These are phyloP conservation scores for Fusarium floridanum DNA, from an alignment of 2,329 filamentous ascomycete genomes.

Conservation along the genomic window DNA sequence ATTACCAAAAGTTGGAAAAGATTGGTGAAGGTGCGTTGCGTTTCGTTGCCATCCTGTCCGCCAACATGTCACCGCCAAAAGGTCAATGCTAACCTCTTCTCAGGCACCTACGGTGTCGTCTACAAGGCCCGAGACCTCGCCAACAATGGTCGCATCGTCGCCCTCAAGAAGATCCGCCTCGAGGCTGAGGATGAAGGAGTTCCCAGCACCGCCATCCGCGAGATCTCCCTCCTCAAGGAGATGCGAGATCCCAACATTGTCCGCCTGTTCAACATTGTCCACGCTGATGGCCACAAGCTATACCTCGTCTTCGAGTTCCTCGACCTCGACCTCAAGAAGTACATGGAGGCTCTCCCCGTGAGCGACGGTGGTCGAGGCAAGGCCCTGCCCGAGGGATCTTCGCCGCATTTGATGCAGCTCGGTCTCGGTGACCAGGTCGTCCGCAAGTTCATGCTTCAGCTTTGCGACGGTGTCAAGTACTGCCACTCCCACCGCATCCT, in stretches of 20 bases:
- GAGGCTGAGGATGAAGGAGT: slow-evolving; percentile 96
- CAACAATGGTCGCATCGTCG: slow-evolving; percentile 86
- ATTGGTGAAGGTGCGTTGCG: slow-evolving; percentile 89
- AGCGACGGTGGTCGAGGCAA: slow-evolving; percentile 88
- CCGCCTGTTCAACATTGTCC: slow-evolving; percentile 89
- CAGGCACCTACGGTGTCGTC: slow-evolving; percentile 94
- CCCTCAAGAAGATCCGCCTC: slow-evolving; percentile 94
- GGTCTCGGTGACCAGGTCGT: slow-evolving; percentile 85
- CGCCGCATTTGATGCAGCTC: slow-evolving; percentile 72
- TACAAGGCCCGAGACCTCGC: slow-evolving; percentile 93
- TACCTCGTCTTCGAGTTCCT: slow-evolving; percentile 95
- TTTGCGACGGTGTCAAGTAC: slow-evolving; percentile 86
- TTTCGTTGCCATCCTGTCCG: slow-evolving; percentile 56
- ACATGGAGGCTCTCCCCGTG: slow-evolving; percentile 91
- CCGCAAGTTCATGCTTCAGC: slow-evolving; percentile 92
- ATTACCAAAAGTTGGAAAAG: slow-evolving; percentile 97
- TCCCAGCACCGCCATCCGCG: slow-evolving; percentile 91
- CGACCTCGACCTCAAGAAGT: slow-evolving; percentile 93
- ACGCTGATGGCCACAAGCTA: slow-evolving; percentile 93
- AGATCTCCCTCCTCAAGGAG: slow-evolving; percentile 94
- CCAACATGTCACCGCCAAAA: neutral
- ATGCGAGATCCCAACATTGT: slow-evolving; percentile 95
- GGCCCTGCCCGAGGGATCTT: slow-evolving; percentile 82
- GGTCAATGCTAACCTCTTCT: slow-evolving; percentile 6
- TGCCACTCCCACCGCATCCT: slow-evolving; percentile 90